These are phyloP conservation scores for Claviceps sp. DNA, from an alignment of 2,329 filamentous ascomycete genomes.

Conservation along the genomic window DNA sequence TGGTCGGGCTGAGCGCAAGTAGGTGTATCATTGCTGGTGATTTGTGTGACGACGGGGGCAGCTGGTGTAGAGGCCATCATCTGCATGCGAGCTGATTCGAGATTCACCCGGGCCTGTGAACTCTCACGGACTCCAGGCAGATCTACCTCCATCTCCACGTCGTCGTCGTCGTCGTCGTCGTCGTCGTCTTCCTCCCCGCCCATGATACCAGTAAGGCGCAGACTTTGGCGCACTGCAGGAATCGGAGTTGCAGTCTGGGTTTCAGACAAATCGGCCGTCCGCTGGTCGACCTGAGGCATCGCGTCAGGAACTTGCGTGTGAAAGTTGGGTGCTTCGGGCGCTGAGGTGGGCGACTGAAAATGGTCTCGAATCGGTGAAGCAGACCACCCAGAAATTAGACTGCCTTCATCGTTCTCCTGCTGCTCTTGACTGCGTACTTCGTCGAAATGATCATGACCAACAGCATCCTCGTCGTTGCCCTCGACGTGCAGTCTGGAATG, in stretches of 20 bases:
- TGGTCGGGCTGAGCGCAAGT: constrained; percentile 20
- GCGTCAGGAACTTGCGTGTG: constrained; percentile 13
- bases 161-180: constrained; percentile 10
- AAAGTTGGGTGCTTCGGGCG: background rate
- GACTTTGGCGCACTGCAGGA: background rate
- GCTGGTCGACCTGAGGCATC: constrained; percentile 8
- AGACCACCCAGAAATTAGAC: constrained; percentile 9
- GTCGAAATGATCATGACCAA: background rate
- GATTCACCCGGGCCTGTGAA: constrained; percentile 12
- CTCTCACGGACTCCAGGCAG: constrained; percentile 17
- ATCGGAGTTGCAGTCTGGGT: background rate
- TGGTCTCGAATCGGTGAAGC: constrained; percentile 8
- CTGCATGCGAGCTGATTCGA: constrained; percentile 10
- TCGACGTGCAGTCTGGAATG: background rate
- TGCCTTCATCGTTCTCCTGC: background rate
- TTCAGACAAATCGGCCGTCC: background rate
- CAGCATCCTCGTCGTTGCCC: background rate
- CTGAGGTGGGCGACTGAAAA: background rate
- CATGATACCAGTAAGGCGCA: background rate
- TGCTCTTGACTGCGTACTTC: background rate
- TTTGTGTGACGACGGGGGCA: background rate
- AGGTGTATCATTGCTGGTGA: constrained; percentile 15
- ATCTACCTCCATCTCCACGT: constrained; percentile 22
- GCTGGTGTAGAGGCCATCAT: constrained; percentile 7
- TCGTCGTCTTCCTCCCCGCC: constrained; percentile 1